These are phyloP conservation scores for Sporisorium exsertum DNA, from an alignment of 1,284 basidiomycete genomes.

Conservation along the genomic window DNA sequence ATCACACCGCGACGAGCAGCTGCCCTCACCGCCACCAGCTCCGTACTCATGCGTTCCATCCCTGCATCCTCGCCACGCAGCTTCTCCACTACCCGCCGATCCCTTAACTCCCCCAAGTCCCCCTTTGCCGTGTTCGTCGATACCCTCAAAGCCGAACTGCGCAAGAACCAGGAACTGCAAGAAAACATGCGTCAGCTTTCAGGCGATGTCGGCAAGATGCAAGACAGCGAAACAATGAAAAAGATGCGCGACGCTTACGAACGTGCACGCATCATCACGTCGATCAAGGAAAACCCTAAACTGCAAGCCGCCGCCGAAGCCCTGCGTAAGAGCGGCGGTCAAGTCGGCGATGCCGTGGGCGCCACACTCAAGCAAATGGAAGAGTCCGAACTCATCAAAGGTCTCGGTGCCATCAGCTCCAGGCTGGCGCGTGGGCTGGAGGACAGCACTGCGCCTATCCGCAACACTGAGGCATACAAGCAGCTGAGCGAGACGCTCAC, in stretches of 20 bases:
- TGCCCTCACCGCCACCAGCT: background rate
- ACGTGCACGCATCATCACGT: constrained; percentile 88
- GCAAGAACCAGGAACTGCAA: constrained; percentile 92
- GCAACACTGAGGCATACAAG: constrained; percentile 95
- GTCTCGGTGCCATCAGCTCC: constrained; percentile 68
- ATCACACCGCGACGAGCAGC: constrained; percentile 20
- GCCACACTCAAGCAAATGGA: constrained; percentile 91
- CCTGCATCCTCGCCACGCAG: constrained; percentile 1
- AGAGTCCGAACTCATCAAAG: constrained; percentile 90
- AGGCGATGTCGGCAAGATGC: constrained; percentile 95
- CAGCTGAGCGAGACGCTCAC: constrained; percentile 86
- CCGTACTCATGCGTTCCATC: background rate
- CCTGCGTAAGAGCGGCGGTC: constrained; percentile 86
- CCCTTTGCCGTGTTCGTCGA: constrained; percentile 97
- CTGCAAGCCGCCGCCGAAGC: constrained; percentile 91
- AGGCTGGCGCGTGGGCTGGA: constrained; percentile 60
- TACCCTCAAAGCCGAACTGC: constrained; percentile 88
- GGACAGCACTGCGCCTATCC: constrained; percentile 73
- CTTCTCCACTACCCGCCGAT: constrained; percentile 15
- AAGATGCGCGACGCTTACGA: constrained; percentile 90
- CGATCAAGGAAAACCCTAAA: constrained; percentile 95
- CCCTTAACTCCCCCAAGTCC: constrained; percentile 71
- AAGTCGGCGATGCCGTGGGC: constrained; percentile 90
- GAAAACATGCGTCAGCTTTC: constrained; percentile 96
- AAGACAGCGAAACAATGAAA: constrained; percentile 97